These are phyloP conservation scores for Aspergillus bertholletiae DNA, from an alignment of 495 filamentous ascomycete genomes.

Conservation along the genomic window DNA sequence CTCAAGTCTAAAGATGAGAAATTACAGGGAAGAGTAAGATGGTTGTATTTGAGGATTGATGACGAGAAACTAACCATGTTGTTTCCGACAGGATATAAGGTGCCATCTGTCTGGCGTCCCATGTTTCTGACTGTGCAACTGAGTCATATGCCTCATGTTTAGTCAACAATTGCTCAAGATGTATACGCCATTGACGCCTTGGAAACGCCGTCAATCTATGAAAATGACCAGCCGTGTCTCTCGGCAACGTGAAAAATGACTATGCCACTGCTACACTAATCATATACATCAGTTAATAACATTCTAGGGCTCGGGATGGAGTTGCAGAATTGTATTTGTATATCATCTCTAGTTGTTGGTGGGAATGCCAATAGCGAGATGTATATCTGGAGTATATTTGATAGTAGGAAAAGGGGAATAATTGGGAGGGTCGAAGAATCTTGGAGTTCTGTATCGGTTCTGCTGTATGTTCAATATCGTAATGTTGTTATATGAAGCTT, in stretches of 20 bases:
- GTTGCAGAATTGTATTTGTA: not conserved
- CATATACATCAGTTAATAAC: not conserved
- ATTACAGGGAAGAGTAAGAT: not conserved
- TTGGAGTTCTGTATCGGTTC: not conserved
- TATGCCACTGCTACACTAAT: not conserved
- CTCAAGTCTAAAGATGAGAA: conserved; percentile 54
- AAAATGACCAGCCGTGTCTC: not conserved
- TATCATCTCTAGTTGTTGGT: not conserved
- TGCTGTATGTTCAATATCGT: not conserved
- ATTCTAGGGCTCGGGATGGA: not conserved
- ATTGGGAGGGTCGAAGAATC: not conserved
- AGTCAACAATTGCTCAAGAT: not conserved
- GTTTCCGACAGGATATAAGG: not conserved
- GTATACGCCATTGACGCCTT: not conserved
- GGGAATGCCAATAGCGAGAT: not conserved
- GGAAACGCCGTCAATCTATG: not conserved
- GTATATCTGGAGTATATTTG: not conserved
- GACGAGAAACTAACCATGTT: not conserved
- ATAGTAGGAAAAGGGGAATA: not conserved
- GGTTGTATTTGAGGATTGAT: not conserved
- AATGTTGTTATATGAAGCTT: not conserved
- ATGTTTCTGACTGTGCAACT: not conserved
- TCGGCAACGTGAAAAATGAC: not conserved
- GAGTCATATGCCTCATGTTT: not conserved
- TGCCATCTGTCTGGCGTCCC: not conserved